Base-by-base conservation (phyloP, 495 filamentous ascomycete species). In the Hypoxylon subgilvum region DNA sequence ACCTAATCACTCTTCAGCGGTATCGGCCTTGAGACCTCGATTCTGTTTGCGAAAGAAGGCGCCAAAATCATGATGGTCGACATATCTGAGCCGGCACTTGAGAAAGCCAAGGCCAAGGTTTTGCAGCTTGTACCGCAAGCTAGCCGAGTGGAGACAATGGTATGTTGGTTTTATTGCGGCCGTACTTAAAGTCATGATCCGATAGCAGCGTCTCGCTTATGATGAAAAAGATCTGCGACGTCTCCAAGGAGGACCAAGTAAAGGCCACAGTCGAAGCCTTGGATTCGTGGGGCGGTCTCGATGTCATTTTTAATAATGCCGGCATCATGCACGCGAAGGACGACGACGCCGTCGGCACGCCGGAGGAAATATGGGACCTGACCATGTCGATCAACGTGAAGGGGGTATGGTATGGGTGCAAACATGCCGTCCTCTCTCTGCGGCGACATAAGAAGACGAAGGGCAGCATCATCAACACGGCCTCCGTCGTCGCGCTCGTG, bases 261-360 rank as follows among this genome's bases (percentile, higher is more conserved):
- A 72, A 88, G 57, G 82, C 86, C 22, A 78, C 84, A 57, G 80
- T 96, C n/a, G 84, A 86, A 49, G 71, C 78, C 1, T 71, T 91
- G 40, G 92, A 97, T 66, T 54, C 76, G 39, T 96, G 90, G 91
- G 93, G 92, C 63, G 94, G 94, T n/a, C 76, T 91, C 0, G 94
- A 98, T 71, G 80, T 97, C 62, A 89, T 98, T 58, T 98, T 96
- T 84, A 98, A 98, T 82, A 98, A 98, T 69, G 94, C 94, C 0
- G 94, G 94, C 13, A 98, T 98, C 69, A 98, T 98, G 94, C 92
- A 97, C 72, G 83, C 81, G 23, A 79, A 88, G 47, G 94, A 98
- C 71, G 88, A 83, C 56, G 92, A 96, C 72, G 90, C 93, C 16
- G 74, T 95, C 52, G 79, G 85, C 51, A 96, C 91, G 1, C 85